These are phyloP conservation scores for Rhodotorula sp. DNA, from an alignment of 1,284 basidiomycete species.

Conservation along the genomic window DNA sequence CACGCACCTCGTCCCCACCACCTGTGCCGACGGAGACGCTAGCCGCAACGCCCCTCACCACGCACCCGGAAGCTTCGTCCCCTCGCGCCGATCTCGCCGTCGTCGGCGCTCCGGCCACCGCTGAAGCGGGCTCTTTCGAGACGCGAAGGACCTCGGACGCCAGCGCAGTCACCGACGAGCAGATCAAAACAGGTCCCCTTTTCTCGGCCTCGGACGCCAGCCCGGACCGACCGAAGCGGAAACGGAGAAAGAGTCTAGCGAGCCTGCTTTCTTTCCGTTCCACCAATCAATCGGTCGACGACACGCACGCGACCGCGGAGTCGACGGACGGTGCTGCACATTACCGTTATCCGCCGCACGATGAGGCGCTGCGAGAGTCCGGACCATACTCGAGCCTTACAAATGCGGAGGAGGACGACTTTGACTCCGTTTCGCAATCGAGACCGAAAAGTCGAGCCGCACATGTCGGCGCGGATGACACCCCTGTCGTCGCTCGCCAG, in stretches of 20 bases:
- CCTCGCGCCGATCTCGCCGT: too few relatives aligned
- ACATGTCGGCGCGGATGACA: too few relatives aligned
- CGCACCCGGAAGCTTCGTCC: too few relatives aligned
- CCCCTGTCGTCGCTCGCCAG: neutral
- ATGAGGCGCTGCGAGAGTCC: neutral
- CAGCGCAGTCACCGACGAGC: neutral
- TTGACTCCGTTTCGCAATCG: neutral
- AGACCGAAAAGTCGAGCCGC: neutral
- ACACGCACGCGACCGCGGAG: neutral
- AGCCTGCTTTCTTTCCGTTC: constrained; percentile 25
- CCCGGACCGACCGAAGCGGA: constrained; percentile 13
- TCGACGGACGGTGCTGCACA: neutral
- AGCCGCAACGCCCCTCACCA: too few relatives aligned
- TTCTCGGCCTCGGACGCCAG: neutral
- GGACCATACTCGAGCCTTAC: neutral
- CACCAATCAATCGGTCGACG: neutral
- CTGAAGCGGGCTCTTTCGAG: neutral
- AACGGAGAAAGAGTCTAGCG: constrained; percentile 18
- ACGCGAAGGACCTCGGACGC: constrained; percentile 4
- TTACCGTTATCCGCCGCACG: neutral
- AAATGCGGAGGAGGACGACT: neutral
- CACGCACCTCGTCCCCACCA: neutral
- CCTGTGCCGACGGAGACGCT: too few relatives aligned
- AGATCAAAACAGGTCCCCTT: constrained; percentile 9
- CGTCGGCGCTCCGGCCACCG: too few relatives aligned